A percentile compares a stretch with the other conserved stretches of the same genome.
Evolutionary conservation across 352 stramenopile genomes (phyloP).

Genomic region (Phytophthora quininea): DNA sequence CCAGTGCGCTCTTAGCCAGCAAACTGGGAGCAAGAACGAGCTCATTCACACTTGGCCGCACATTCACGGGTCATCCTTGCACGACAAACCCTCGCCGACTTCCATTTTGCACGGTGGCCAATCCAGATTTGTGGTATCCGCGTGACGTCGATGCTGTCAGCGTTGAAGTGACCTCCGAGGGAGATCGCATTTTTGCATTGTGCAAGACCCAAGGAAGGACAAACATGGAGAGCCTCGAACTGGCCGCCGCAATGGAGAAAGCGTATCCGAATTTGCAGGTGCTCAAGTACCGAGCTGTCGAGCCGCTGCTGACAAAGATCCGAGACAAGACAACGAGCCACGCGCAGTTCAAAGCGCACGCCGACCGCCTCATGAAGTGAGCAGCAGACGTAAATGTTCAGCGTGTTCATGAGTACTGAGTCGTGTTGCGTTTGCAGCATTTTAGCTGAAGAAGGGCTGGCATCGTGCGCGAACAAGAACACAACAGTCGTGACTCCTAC

Average conservation of each 20-base stretch:
- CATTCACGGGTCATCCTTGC: not conserved
- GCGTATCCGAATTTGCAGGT: slow-evolving; percentile 63
- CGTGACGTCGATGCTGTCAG: not conserved
- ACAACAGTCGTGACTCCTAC: slow-evolving; percentile 66
- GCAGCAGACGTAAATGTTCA: not conserved
- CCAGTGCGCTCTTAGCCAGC: not conserved
- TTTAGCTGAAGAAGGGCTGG: slow-evolving; percentile 69
- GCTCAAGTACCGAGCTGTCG: slow-evolving; percentile 65
- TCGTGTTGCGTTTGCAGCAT: slow-evolving; percentile 39
- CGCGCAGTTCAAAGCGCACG: slow-evolving; percentile 74
- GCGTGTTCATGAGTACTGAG: not conserved
- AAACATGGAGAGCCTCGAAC: slow-evolving; percentile 40
- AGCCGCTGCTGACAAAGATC: slow-evolving; percentile 68
- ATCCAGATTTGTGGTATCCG: not conserved
- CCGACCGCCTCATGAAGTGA: slow-evolving; percentile 77
- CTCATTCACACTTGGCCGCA: too few relatives aligned
- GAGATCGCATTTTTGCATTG: not conserved
- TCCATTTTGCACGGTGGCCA: not conserved
- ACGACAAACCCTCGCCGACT: not conserved
- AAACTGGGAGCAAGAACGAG: not conserved
- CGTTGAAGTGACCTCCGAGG: not conserved
- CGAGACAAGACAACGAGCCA: slow-evolving; percentile 63
- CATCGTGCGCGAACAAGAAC: slow-evolving; percentile 48
- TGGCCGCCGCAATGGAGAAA: slow-evolving; percentile 51
- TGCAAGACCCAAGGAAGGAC: not conserved